Percentiles rank a stretch among this genome's conserved stretches.
These are phyloP conservation scores for Suillus subalutaceus DNA, from an alignment of 768 basidiomycete genomes.

Conservation along the genomic window DNA sequence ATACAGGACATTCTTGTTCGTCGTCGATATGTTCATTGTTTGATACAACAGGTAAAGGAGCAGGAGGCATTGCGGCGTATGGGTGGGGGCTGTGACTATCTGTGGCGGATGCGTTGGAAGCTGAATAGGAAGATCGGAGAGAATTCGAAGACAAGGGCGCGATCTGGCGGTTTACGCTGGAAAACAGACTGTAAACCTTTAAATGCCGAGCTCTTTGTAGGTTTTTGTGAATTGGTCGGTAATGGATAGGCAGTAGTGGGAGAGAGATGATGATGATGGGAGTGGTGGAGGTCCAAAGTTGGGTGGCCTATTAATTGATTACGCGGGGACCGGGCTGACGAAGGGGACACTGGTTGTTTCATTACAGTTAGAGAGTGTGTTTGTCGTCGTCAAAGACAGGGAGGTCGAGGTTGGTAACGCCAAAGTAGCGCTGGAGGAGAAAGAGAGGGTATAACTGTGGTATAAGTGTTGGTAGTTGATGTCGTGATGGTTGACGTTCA, in stretches of 20 bases:
- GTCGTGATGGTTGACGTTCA: neutral
- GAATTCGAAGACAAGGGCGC: constrained; percentile 51
- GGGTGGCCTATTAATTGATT: constrained; percentile 35
- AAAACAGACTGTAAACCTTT: constrained; percentile 57
- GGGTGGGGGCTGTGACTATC: constrained; percentile 49
- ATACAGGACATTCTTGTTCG: constrained; percentile 94
- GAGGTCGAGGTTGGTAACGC: constrained; percentile 13
- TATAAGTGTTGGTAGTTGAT: neutral
- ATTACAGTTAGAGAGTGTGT: constrained; percentile 17
- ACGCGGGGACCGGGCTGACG: constrained; percentile 42
- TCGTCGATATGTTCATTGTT: constrained; percentile 64
- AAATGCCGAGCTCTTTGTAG: constrained; percentile 36
- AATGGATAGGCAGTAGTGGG: constrained; percentile 44
- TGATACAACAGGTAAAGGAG: constrained; percentile 75
- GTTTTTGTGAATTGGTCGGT: constrained; percentile 34
- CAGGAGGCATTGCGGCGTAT: constrained; percentile 61
- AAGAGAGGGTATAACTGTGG: constrained; percentile 4
- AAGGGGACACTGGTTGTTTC: constrained; percentile 38
- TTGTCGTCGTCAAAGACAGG: constrained; percentile 12
- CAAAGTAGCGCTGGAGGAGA: constrained; percentile 12
- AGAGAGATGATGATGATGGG: constrained; percentile 43
- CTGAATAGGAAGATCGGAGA: constrained; percentile 46
- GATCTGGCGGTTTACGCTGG: constrained; percentile 41
- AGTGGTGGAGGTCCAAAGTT: constrained; percentile 37
- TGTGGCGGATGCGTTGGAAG: constrained; percentile 41